Evolutionary conservation across 2,329 filamentous ascomycete genomes (phyloP), one percentile per base, ranked within the genome.

Genomic region (Exophiala xenobiotica): DNA sequence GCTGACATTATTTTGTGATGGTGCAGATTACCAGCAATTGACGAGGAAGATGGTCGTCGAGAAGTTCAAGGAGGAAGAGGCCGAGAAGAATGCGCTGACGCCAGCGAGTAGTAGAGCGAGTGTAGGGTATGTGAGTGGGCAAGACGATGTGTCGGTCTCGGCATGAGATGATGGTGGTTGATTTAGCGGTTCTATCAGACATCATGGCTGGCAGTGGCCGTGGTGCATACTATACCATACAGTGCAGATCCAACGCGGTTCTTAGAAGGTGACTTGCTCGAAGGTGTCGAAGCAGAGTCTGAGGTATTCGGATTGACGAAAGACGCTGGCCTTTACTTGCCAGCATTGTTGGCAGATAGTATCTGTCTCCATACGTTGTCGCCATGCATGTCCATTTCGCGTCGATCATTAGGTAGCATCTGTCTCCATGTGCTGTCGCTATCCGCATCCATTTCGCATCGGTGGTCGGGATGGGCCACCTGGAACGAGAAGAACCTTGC

Each of bases 41-140:
- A 72, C 76, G 1, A 69, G 75, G 33, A 68, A 75, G 23, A 66
- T 74, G 46, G 73, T 76, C 1, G 66, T 68, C 26, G 65, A 70
- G 33, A 73, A 75, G 56, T 70, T 74, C 46, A 65, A 68, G 18
- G 56, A 55, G 1, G 74, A 75, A 41, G 65, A 64, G 24, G 33
- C 42, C 3, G 53, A 57, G 37, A 53, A 49, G 41, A 57, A 55
- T 38, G 45, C 48, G 12, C 39, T 58, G 24, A 49, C 45, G 12
- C 46, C 49, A 5, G 49, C 35, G 43, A 49, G 49, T 24, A 55
- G 49, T 16, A 48, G 47, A 12, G 46, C 46, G 8, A 56, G 49
- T 27, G 46, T 41, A 14, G 39, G 49, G 1, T 42, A 46, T 20
- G 44, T 19, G 7, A 18, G 24, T 9, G 43, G 33, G n/a, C 44